These are phyloP conservation scores for Exophiala sideris DNA, from an alignment of 2,329 filamentous ascomycete genomes.

Conservation along the genomic window DNA sequence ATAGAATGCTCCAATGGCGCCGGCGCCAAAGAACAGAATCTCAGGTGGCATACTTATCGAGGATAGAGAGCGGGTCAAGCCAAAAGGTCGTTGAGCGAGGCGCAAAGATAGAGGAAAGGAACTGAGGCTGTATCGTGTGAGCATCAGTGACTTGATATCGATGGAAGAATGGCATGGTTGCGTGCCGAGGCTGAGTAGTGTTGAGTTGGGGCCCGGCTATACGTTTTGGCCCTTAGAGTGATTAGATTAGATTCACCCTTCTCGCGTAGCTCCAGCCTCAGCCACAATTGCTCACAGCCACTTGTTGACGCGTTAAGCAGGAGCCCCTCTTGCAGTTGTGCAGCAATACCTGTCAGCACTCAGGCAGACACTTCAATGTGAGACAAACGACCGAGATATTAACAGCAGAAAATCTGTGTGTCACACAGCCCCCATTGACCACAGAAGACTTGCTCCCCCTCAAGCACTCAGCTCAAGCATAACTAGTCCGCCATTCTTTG, in stretches of 20 bases:
- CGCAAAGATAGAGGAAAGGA: neutral
- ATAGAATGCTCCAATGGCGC: slow-evolving; percentile 30
- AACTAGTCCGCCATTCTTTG: neutral
- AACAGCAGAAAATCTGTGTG: no score
- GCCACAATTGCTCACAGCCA: no score
- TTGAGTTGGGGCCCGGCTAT: no score
- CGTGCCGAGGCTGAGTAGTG: neutral
- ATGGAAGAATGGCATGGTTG: neutral
- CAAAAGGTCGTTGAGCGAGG: neutral
- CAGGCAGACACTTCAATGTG: no score
- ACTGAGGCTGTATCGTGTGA: neutral
- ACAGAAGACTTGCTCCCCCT: neutral
- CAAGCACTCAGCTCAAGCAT: neutral
- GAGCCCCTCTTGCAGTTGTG: no score
- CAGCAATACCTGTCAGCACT: no score
- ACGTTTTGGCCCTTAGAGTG: no score
- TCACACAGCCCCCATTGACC: neutral
- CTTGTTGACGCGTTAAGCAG: no score
- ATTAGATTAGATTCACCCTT: no score
- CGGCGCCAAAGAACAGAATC: slow-evolving; percentile 29
- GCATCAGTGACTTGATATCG: no score
- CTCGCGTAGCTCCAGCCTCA: no score
- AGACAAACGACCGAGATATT: no score
- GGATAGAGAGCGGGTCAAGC: neutral
- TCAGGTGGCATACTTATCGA: slow-evolving; percentile 18